Conservation (phyloP, 2,329 filamentous ascomycete species). For the Stachybotrys chlorohalonatus region DNA sequence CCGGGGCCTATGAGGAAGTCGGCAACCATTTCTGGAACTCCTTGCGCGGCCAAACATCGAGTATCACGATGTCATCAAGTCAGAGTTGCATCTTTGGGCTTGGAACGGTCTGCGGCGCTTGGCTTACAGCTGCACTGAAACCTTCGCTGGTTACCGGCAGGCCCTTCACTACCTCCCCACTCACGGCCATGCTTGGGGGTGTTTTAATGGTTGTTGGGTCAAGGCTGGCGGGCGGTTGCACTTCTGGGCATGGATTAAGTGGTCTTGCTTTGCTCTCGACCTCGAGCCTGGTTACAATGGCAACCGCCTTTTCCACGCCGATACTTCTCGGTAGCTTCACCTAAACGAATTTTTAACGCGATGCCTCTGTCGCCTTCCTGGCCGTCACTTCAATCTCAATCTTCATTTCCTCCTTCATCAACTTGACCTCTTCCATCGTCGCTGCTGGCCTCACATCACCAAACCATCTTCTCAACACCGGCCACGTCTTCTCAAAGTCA, state of each 20-base stretch:
- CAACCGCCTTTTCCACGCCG: slow-evolving; percentile 41
- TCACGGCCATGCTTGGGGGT: slow-evolving; percentile 42
- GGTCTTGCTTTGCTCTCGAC: slow-evolving; percentile 54
- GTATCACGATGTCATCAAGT: slow-evolving; percentile 19
- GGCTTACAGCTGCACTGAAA: slow-evolving; percentile 20
- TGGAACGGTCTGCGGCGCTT: slow-evolving; percentile 40
- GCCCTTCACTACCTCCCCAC: slow-evolving; percentile 22
- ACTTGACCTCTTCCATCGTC: slow-evolving; percentile 40
- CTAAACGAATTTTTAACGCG: slow-evolving; percentile 7
- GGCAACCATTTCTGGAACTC: slow-evolving; percentile 44
- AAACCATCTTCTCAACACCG: slow-evolving; percentile 39
- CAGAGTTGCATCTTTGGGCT: slow-evolving; percentile 41
- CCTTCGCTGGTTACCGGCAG: slow-evolving; percentile 19
- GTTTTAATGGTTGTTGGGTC: slow-evolving; percentile 49
- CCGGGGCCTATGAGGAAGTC: slow-evolving; percentile 51
- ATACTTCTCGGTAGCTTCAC: slow-evolving; percentile 23
- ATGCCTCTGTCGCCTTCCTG: slow-evolving; percentile 14
- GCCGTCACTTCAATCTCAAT: slow-evolving; percentile 36
- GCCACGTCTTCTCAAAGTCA: slow-evolving; percentile 40
- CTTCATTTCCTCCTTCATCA: slow-evolving; percentile 41
- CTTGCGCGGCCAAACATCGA: slow-evolving; percentile 14
- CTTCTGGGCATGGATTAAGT: slow-evolving; percentile 60
- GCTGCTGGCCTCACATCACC: slow-evolving; percentile 41
- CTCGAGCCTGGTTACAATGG: slow-evolving; percentile 54
- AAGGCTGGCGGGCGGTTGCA: slow-evolving; percentile 56